Evolutionary conservation across 495 filamentous ascomycete species (phyloP), one percentile per base, ranked within the genome.

Genomic region (Trichoderma asperelloides): DNA sequence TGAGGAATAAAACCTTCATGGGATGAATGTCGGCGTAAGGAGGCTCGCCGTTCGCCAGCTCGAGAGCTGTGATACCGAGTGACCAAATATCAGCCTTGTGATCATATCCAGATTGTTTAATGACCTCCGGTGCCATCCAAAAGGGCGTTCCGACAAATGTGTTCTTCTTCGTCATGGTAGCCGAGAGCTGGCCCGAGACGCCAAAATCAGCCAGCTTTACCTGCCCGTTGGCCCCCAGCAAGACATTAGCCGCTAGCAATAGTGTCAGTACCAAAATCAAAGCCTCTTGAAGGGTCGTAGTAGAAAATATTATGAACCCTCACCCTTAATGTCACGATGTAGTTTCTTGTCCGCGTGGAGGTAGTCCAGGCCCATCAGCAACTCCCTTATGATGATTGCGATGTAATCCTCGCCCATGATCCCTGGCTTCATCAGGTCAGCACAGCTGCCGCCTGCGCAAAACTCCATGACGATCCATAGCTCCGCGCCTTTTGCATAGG

Each of bases 61-160:
- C 95, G 65, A 98, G 87, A 5, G 95, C 94, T 0, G 95, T 98
- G 72, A 98, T 98, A 13, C 95, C 95, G n/a, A 98, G 79, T 28
- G 96, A 98, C 95, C 95, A 98, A 67, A 98, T 96, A 74, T 98
- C 95, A 7, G 95, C 96, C 79, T 98, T 98, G 78, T 96, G 93
- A 72, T 97, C 94, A 77, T 98, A 98, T 49, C 95, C 95, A 64
- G 91, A 95, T 74, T 96, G 93, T 80, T 96, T 96, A 77, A 98
- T 98, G 39, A 98, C 95, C 76, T 98, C 95, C 11, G 95, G 95
- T 5, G 95, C 95, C 95, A 98, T 98, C 95, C 95, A 98, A 78
- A 97, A 98, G 0, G 95, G 95, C 2, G 95, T 98, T 16, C 95
- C 95, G 27, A 98, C 95, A 74, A 98, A 98, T 0, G 95, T 98